phyloP scores from a whole-genome alignment of 208 protist genomes.

The Histomonas meleagridis region DNA sequence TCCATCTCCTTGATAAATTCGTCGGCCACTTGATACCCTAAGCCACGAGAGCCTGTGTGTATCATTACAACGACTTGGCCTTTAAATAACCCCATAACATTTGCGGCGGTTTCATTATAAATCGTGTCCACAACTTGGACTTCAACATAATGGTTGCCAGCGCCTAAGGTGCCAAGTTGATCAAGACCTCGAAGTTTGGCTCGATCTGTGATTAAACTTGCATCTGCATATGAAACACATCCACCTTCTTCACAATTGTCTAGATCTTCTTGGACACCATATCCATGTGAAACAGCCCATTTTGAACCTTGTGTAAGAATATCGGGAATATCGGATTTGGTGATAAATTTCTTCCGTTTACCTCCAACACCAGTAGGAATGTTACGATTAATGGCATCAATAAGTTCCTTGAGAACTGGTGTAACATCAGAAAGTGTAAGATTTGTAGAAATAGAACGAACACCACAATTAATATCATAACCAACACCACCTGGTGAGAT shows the following conservation, averaged over 20 bases:
- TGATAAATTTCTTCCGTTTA: not conserved
- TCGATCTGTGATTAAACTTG: slow-evolving; percentile 54
- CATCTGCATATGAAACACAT: slow-evolving; percentile 55
- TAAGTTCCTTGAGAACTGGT: not conserved
- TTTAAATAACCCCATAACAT: slow-evolving; percentile 62
- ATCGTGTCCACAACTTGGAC: slow-evolving; percentile 64
- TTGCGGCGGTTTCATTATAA: slow-evolving; percentile 59
- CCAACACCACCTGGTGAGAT: slow-evolving; percentile 68
- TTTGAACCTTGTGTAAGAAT: slow-evolving; percentile 65
- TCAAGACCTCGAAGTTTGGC: slow-evolving; percentile 65
- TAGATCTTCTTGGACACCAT: slow-evolving; percentile 68
- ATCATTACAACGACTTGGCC: slow-evolving; percentile 66
- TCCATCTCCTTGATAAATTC: slow-evolving; percentile 44
- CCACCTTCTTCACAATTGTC: slow-evolving; percentile 68
- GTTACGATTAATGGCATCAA: not conserved
- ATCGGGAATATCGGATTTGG: slow-evolving; percentile 51
- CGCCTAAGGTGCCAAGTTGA: slow-evolving; percentile 64
- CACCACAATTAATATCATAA: slow-evolving; percentile 79
- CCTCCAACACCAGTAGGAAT: slow-evolving; percentile 28
- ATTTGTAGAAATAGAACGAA: slow-evolving; percentile 68
- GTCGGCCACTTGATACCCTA: slow-evolving; percentile 69
- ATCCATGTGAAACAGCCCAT: slow-evolving; percentile 65
- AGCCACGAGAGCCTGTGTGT: slow-evolving; percentile 63
- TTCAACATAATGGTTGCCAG: slow-evolving; percentile 70
- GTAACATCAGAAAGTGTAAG: slow-evolving; percentile 56